Percentiles rank a stretch among this genome's conserved stretches.
These are phyloP conservation scores for Candida insectorum DNA, from an alignment of 805 yeast species.

Conservation along the genomic window DNA sequence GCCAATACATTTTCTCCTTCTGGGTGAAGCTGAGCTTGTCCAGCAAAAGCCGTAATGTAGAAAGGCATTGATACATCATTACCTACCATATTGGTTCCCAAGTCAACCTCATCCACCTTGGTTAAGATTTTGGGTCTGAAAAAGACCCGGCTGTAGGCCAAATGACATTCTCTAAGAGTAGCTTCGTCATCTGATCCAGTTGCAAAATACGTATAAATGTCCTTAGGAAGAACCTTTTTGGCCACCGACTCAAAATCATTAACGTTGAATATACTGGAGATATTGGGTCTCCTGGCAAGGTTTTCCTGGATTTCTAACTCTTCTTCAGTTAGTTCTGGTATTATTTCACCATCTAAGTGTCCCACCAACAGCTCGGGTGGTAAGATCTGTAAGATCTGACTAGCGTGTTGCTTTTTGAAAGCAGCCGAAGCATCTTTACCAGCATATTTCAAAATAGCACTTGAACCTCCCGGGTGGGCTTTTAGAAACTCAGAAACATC, in stretches of 20 bases:
- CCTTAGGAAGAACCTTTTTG: slow-evolving; percentile 22
- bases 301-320: slow-evolving; percentile 1
- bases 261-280: slow-evolving; percentile 23
- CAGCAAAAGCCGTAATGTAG: slow-evolving; percentile 46
- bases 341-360: slow-evolving; percentile 4
- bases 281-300: slow-evolving; percentile 19
- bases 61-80: slow-evolving; percentile 37
- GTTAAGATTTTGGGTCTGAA: slow-evolving; percentile 77
- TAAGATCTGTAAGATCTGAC: slow-evolving; percentile 10
- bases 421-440: slow-evolving; percentile 60
- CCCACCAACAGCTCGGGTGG: not conserved
- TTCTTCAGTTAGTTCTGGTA: slow-evolving; percentile 2
- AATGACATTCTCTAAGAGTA: slow-evolving; percentile 78
- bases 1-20: slow-evolving; percentile 42
- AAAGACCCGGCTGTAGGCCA: slow-evolving; percentile 79
- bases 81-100: slow-evolving; percentile 40
- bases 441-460: slow-evolving; percentile 49
- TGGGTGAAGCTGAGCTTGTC: slow-evolving; percentile 38
- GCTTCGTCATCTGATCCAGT: slow-evolving; percentile 87
- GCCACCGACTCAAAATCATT: slow-evolving; percentile 39
- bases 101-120: slow-evolving; percentile 44
- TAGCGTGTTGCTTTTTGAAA: slow-evolving; percentile 36
- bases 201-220: slow-evolving; percentile 28
- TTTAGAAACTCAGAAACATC: slow-evolving; percentile 71
- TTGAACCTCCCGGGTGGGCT: slow-evolving; percentile 68